Base-by-base conservation (phyloP, 2,329 filamentous ascomycete genomes). In the Biscogniauxia mediterranea region DNA sequence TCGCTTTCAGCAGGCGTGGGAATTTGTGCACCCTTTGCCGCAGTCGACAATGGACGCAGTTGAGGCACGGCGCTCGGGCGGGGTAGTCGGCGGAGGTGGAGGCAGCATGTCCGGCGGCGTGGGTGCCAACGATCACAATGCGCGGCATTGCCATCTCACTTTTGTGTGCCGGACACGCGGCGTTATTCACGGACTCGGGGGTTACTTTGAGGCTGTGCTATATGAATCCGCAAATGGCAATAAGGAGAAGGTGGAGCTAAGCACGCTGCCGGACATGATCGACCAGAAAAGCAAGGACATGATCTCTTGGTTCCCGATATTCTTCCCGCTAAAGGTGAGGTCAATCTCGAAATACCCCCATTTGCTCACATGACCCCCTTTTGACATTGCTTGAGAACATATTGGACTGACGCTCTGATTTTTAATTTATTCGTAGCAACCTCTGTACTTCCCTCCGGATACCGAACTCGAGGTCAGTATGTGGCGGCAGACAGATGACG, bases 251-350 rank as follows among this genome's bases (percentile, higher is more conserved):
- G 86, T 97, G 4, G 94, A 98, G 79, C 83, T 99, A 62, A 96
- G 92, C 71, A 99, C 91, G 3, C 90, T 97, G 70, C 96, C 95
- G 0, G 90, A 96, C 66, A 91, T 89, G 28, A 98, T 99, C 78
- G 92, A 95, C 59, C 80, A 81, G 60, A 98, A 98, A 85, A 97
- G 93, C 81, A 90, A 90, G 73, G 93, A 96, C 70, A 99, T 99
- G 96, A 96, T 97, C 66, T 96, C 92, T 59, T 99, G 95, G 95
- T 99, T 99, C 75, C 95, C 95, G 1, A 98, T 99, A 28, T 97
- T 94, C 79, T 99, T 99, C 73, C 95, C 96, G 0, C 79, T 99
- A 15, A 96, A 95, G 87, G 93, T 93, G 80, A 71, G 85, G 74
- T 38, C 9, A 57, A 26, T 21, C 20, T 20, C 17, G 20, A n/a